Percentiles rank a stretch among this genome's conserved stretches.
These are phyloP conservation scores for Fusarium equiseti DNA, from an alignment of 2,329 filamentous ascomycete species.

Conservation along the genomic window DNA sequence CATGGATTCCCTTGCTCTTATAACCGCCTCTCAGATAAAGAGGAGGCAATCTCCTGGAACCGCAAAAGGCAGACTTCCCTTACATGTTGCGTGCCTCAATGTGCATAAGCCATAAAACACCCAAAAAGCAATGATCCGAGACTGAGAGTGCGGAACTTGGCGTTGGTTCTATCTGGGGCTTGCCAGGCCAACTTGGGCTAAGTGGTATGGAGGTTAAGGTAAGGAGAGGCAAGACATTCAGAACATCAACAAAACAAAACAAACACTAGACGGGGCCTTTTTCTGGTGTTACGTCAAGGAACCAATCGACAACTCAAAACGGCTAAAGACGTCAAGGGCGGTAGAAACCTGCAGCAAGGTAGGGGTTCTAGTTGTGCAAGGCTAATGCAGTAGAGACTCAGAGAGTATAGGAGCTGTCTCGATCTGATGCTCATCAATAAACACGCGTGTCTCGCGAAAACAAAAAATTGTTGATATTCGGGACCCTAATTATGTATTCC, in stretches of 20 bases:
- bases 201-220: slow-evolving; percentile 43
- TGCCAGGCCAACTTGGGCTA: slow-evolving; percentile 42
- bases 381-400: slow-evolving; percentile 20
- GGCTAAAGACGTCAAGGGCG: slow-evolving; percentile 37
- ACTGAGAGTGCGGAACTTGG: slow-evolving; percentile 31
- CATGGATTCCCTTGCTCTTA: slow-evolving; percentile 38
- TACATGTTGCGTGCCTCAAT: slow-evolving; percentile 37
- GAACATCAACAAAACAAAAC: slow-evolving; percentile 34
- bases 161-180: slow-evolving; percentile 28
- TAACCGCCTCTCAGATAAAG: slow-evolving; percentile 8
- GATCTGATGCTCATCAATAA: slow-evolving; percentile 19
- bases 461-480: slow-evolving; percentile 11
- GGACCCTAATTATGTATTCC: slow-evolving; percentile 1
- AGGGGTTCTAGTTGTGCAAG: slow-evolving; percentile 24
- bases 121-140: slow-evolving; percentile 37
- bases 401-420: slow-evolving; percentile 17
- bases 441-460: slow-evolving; percentile 19
- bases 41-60: slow-evolving; percentile 23
- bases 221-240: slow-evolving; percentile 46
- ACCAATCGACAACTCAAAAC: slow-evolving; percentile 29
- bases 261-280: slow-evolving; percentile 20
- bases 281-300: slow-evolving; percentile 17
- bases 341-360: slow-evolving; percentile 41
- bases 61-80: slow-evolving; percentile 26
- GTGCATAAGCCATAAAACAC: slow-evolving; percentile 19